Conservation (phyloP, 768 basidiomycete genomes). For the Boletales sp. region DNA sequence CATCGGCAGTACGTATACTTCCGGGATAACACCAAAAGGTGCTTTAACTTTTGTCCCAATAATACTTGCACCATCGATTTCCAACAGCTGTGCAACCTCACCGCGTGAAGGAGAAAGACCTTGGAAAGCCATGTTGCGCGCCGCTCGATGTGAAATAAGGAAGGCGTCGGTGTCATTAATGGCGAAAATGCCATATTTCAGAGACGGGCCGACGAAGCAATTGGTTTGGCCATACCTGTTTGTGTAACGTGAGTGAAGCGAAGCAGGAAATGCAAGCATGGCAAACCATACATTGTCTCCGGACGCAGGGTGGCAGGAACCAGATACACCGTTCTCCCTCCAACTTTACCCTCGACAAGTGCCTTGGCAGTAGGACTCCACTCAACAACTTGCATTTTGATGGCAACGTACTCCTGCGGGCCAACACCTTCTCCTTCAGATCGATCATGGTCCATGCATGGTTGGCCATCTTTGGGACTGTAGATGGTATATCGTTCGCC, state of each 20-base stretch:
- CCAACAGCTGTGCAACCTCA: slow-evolving; percentile 65
- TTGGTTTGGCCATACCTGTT: slow-evolving; percentile 96
- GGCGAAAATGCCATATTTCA: slow-evolving; percentile 94
- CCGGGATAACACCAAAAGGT: slow-evolving; percentile 74
- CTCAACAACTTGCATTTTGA: slow-evolving; percentile 91
- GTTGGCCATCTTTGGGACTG: slow-evolving; percentile 97
- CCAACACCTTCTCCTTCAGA: slow-evolving; percentile 91
- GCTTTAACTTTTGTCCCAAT: slow-evolving; percentile 90
- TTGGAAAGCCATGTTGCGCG: slow-evolving; percentile 98
- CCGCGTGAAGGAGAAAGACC: slow-evolving; percentile 73
- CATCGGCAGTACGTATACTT: slow-evolving; percentile 98
- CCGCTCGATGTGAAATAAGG: slow-evolving; percentile 83
- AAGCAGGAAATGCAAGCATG: not conserved
- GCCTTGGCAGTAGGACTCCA: slow-evolving; percentile 73
- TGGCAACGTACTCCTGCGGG: slow-evolving; percentile 90
- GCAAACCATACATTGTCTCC: slow-evolving; percentile 80
- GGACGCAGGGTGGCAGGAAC: slow-evolving; percentile 96
- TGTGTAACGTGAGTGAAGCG: not conserved
- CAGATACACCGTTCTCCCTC: slow-evolving; percentile 79
- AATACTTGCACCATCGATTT: slow-evolving; percentile 75
- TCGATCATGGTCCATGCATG: slow-evolving; percentile 99
- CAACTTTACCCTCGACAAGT: slow-evolving; percentile 62
- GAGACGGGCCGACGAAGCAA: slow-evolving; percentile 86
- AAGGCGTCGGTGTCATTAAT: slow-evolving; percentile 84
- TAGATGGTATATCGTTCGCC: slow-evolving; percentile 98